Evolutionary conservation across 2,329 filamentous ascomycete species (phyloP), one percentile per base, ranked within the genome.

Genomic region (Monascus ruber): DNA sequence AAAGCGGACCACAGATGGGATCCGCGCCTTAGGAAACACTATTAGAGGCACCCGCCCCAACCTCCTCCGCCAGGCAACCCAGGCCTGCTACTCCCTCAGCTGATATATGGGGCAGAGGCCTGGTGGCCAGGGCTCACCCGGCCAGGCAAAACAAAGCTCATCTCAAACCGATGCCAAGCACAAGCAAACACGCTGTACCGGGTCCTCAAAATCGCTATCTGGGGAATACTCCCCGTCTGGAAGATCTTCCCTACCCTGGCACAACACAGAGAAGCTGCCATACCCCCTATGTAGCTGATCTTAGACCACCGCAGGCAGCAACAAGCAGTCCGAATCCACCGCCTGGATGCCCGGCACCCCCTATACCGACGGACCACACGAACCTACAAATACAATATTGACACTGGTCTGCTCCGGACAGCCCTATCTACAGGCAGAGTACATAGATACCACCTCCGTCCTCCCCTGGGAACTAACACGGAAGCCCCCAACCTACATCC

Each of bases 311-410:
- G 6, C 9, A 5, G 27, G 6, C 6, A 29, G 6, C 9, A 9
- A 29, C 27, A 29, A 9, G 27, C 6, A 5, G 27, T 40, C 27
- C 40, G 46, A 31, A 42, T 49, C 33, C 43, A 41, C 34, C 39
- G 41, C 10, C 37, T 49, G 25, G 42, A 51, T 33, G 28, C 34
- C 24, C 35, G 38, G 29, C 43, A 49, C 29, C 47, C 44, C 11
- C 44, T 51, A n/a, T n/a, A n/a, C n/a, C n/a, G n/a, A n/a, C n/a
- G n/a, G n/a, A n/a, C n/a, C n/a, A n/a, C n/a, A n/a, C n/a, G n/a
- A n/a, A n/a, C n/a, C n/a, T n/a, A n/a, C n/a, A n/a, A n/a, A n/a
- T n/a, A n/a, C n/a, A n/a, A n/a, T n/a, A n/a, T n/a, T n/a, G n/a
- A n/a, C n/a, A n/a, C n/a, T n/a, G n/a, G n/a, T n/a, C n/a, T n/a